Base-by-base conservation (phyloP, 768 basidiomycete species). In the Lactarius tabidus region DNA sequence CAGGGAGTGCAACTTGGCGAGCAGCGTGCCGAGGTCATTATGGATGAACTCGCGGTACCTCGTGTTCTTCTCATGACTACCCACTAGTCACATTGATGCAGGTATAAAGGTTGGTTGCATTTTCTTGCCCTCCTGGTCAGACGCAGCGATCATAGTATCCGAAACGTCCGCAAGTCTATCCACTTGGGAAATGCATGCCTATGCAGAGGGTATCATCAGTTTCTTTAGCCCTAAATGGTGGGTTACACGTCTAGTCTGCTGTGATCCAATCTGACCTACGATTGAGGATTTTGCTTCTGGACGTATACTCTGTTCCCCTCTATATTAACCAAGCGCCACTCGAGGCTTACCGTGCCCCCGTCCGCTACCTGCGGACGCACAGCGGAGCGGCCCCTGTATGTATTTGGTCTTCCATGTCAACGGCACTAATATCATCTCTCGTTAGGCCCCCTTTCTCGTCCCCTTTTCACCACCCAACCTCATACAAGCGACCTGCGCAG, bases 381-480 rank as follows among this genome's bases (percentile, higher is more conserved):
- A 61, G 66, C 33, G 67, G 31, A 36, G 41, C 23, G 18, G 26
- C 52, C 3, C 62, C 58, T 9, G 69, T 69, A 59, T 51, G 69
- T 51, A 41, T 8, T 2, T 60, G 29, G 6, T 53, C 7, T 41
- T 15, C 35, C 7, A 23, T 28, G 14, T 33, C 53, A 33, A 54
- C 35, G 6, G 29, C 54, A 51, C 55, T 57, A 39, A 61, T 67
- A 28, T 48, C 23, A 38, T 28, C 26, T 20, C 56, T 43, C 35
- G n/a, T 20, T 23, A 68, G 67, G 31, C 38, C n/a, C 54, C 59
- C 6, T 43, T 57, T 35, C 35, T 60, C 26, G 26, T 57, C 39
- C 67, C 66, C 3, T 71, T 73, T 63, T 38, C 38, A 1, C 69
- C 72, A 26, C 72, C 72, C 26, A 73, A 73, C 59, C 67, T 73